Base-by-base conservation (phyloP, 208 protist species). In the Leishmania amazonensis region DNA sequence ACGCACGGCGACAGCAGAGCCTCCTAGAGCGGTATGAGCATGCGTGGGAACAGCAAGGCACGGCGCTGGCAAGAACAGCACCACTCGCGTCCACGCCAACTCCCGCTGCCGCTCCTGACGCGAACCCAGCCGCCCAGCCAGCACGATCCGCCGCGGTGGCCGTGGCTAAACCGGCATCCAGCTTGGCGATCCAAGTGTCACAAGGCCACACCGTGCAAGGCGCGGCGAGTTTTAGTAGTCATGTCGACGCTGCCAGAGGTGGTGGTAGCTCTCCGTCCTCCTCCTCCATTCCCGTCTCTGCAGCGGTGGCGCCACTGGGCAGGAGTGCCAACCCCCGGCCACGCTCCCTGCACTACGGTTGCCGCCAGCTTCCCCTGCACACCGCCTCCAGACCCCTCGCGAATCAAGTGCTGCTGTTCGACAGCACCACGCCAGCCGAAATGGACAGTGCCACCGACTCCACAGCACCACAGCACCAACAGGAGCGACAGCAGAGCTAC, bases 331-430 rank as follows among this genome's bases (percentile, higher is more conserved):
- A 77, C 57, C 62, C 68, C 70, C 74, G 51, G 15, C 77, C 83
- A 31, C 83, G 83, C 54, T 85, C 83, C 11, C 53, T 79, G 49
- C 83, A 78, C 78, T 85, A 85, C 35, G 83, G 79, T 13, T 62
- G 75, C 3, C 78, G 83, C 17, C 74, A 81, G 79, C 75, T 83
- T 65, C 83, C 83, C 13, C 74, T 81, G 57, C 83, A 81, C 83
- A 77, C 58, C 60, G 79, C 79, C 57, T 60, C 67, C 9, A 86
- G 79, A 3, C 78, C 79, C 45, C 17, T 83, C 1, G 75, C 79
- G n/a, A 83, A 78, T 70, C 67, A 53, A 0, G 74, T 40, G 42
- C 38, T 86, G 42, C 58, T 86, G 28, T 83, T 83, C 15, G 74
- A 82, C 67, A 80, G 65, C 75, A 74, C 68, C 64, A 82, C 83